These are phyloP conservation scores for Chamaecyparis obtusa DNA, from an alignment of 75 land plant species.

Conservation along the genomic window DNA sequence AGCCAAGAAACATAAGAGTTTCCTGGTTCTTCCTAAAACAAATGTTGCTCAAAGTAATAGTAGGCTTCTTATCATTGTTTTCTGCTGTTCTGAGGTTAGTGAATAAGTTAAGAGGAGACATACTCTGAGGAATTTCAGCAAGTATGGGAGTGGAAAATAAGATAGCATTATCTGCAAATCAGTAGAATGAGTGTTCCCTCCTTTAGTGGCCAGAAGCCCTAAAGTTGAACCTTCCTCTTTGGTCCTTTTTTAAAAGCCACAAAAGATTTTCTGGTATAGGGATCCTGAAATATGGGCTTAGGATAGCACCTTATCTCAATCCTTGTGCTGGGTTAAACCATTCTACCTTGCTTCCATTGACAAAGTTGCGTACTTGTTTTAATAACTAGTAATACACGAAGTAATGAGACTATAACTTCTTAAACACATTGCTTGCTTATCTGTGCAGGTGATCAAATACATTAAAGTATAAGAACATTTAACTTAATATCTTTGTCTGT, in stretches of 20 bases:
- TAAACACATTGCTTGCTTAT: background rate
- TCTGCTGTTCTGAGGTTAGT: background rate
- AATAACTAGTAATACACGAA: background rate
- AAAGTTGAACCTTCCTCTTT: background rate
- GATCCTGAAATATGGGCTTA: background rate
- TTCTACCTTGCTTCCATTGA: no score
- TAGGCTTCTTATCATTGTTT: background rate
- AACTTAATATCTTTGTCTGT: background rate
- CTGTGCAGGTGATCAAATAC: background rate
- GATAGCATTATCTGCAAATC: background rate
- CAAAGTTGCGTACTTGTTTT: background rate
- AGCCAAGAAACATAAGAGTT: background rate
- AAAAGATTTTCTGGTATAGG: background rate
- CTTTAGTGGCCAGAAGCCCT: background rate
- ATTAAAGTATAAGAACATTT: background rate
- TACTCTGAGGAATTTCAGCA: background rate
- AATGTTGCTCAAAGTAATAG: background rate
- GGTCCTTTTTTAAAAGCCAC: background rate
- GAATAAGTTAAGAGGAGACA: background rate
- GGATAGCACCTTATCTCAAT: background rate
- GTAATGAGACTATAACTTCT: background rate
- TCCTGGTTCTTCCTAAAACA: background rate
- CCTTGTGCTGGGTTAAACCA: background rate
- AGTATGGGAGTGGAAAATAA: background rate
- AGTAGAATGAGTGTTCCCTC: background rate